Evolutionary conservation across 176 grass and related monocot genomes (phyloP), one percentile per base, ranked within the genome.

Genomic region (Triticum timopheevii): DNA sequence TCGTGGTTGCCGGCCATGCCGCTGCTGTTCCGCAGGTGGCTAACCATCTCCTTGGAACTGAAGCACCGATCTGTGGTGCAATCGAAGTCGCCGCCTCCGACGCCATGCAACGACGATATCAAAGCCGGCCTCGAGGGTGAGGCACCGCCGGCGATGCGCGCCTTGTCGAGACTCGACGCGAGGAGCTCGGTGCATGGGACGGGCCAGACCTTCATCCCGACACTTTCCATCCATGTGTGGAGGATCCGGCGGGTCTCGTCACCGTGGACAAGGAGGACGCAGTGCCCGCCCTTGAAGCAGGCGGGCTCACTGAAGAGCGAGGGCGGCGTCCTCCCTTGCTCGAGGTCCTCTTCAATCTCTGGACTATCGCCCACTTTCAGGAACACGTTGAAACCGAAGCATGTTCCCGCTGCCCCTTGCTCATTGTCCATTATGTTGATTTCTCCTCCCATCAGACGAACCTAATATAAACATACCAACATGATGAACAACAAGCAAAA

Each of bases 401-500:
- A 95, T 33, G 89, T 91, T 67, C 95, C 95, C 15, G 28, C 81
- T 77, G 92, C 91, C 50, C 83, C 83, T 17, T 64, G 83, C 22
- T 89, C 85, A 45, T 92, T 95, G 24, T 98, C 91, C 64, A 86
- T 80, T 44, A 98, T 98, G 45, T 74, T 89, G 13, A 98, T 98
- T 63, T 98, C 93, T 19, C 96, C 96, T 28, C 96, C 93, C 96
- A 95, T 93, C 25, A 98, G 39, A 65, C 93, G 91, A 62, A 95
- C 96, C 96, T 95, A 42, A 31, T 23, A 31, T 31, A 42, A 27
- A 22, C 25, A 24, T 47, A 40, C 3, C 44, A 25, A 44, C 5
- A 73, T 25, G 11, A 73, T 25, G 11, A 15, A 73, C 11, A 44
- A 25, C 38, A 73, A 24, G 13, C 27, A 30, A 33, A 24, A 7